Evolutionary conservation across 345 rosid species (phyloP).

Genomic region (Citrus cavaleriei): DNA sequence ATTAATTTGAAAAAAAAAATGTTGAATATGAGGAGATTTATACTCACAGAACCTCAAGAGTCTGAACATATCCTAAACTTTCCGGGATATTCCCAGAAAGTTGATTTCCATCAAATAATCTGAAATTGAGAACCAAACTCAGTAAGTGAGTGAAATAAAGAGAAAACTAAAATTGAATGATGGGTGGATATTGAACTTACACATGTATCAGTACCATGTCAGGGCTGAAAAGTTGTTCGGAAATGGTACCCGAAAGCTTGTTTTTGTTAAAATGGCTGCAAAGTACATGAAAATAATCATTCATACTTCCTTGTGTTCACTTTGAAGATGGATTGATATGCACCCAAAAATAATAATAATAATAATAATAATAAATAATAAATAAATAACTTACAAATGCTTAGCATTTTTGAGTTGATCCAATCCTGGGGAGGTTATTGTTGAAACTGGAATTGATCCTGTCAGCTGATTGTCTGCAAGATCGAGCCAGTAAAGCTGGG

Average conservation of each 20-base stretch:
- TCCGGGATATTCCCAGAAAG: constrained; percentile 68
- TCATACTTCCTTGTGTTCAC: not conserved
- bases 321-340: not conserved
- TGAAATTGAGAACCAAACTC: constrained; percentile 20
- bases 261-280: constrained; percentile 95
- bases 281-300: constrained; percentile 5
- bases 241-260: constrained; percentile 80
- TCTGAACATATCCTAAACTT: constrained; percentile 62
- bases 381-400: constrained; percentile 68
- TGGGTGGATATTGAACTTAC: constrained; percentile 43
- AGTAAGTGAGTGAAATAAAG: not conserved
- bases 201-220: constrained; percentile 81
- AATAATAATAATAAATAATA: not conserved
- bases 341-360: not conserved
- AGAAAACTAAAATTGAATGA: not conserved
- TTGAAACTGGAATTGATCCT: constrained; percentile 74
- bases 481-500: constrained; percentile 81
- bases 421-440: constrained; percentile 54
- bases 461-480: constrained; percentile 82
- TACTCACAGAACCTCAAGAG: constrained; percentile 98
- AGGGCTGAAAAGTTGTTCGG: constrained; percentile 57
- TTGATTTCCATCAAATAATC: constrained; percentile 77
- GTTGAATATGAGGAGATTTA: not conserved
- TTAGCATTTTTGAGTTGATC: constrained; percentile 70
- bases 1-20: not conserved